Evolutionary conservation across 768 basidiomycete genomes (phyloP).

Genomic region (Tulasnella sp.): DNA sequence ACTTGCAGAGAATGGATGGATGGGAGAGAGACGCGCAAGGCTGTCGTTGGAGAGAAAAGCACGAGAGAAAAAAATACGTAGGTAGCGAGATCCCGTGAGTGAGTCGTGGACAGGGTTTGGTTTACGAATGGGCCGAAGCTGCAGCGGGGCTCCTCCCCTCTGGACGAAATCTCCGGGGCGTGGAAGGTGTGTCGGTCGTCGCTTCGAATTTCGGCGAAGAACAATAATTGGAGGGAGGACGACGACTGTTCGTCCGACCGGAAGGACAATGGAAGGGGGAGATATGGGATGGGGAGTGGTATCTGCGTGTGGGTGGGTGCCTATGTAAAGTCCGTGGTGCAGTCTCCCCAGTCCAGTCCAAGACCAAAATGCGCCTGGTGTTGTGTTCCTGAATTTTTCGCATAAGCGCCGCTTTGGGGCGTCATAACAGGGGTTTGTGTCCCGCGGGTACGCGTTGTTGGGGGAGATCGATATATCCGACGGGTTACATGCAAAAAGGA

Average conservation of each 20-base stretch:
- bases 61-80: background rate
- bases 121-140: background rate
- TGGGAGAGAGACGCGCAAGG: background rate
- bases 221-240: background rate
- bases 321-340: background rate
- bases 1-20: background rate
- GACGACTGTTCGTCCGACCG: background rate
- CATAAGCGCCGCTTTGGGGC: background rate
- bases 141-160: background rate
- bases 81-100: background rate
- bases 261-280: background rate
- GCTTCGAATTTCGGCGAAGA: background rate
- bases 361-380: background rate
- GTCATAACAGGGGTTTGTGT: background rate
- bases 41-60: background rate
- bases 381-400: background rate
- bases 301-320: no score
- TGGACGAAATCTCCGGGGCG: background rate
- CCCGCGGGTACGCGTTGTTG: background rate
- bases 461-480: background rate
- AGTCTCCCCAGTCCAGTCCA: background rate
- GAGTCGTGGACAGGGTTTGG: background rate
- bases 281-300: background rate
- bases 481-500: background rate
- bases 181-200: background rate